Base-by-base conservation (phyloP, 2,329 filamentous ascomycete genomes). In the Trichophyton simii region DNA sequence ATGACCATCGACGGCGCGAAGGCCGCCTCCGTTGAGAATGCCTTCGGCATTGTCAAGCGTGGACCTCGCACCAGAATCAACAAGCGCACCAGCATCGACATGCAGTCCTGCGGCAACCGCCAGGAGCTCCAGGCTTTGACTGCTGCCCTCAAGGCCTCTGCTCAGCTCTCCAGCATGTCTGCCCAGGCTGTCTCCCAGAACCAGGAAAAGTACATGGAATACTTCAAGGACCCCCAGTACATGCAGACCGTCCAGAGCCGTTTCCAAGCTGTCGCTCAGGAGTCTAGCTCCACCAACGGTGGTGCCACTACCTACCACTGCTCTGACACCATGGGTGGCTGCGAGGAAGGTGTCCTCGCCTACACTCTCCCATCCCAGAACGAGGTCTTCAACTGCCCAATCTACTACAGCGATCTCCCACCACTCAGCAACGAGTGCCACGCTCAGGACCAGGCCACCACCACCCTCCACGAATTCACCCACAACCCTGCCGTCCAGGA, bases 401-500 rank as follows among this genome's bases (percentile, higher is more conserved):
- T 83, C 73, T 88, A 84, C 75, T 79, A 72, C 58, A 64, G 69
- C 11, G 20, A 36, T 5, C 77, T 87, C 8, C 76, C 81, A 0
- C 75, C 77, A 1, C 63, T 82, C 31, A 73, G 79, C 5, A 67
- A 66, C 13, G 73, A 70, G 0, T 88, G 86, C 75, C 83, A 87
- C 69, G 78, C 67, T 2, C 85, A 87, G 73, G 85, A 87, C 68
- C 82, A 86, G 73, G 83, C 82, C 1, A 85, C 81, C 13, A 87
- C 85, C 15, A 79, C 79, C 38, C 71, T 88, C 11, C 86, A 88
- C 68, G 86, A 88, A 76, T 76, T 79, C 65, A 86, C 85, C 8
- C 86, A 88, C 69, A 77, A 80, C 20, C 72, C 79, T 69, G 77
- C 73, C 72, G 76, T 80, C 8, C 78, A 73, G 64, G 70, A 66